Percentiles rank a stretch among this genome's conserved stretches.
phyloP scores from a whole-genome alignment of 345 rosid species.

The Hibiscus trionum region DNA sequence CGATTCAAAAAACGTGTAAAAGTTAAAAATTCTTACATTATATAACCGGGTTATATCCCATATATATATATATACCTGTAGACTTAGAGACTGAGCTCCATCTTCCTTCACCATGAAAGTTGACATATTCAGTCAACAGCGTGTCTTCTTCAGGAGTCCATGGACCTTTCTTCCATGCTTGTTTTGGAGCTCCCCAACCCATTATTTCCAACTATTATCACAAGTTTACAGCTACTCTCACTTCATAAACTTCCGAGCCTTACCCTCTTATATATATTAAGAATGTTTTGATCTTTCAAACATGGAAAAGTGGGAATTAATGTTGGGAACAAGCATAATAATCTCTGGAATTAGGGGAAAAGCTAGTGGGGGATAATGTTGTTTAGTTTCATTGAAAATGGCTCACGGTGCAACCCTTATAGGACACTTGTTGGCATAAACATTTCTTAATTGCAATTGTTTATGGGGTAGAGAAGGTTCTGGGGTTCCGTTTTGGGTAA shows the following conservation, averaged over 20 bases:
- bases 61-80: slow-evolving; percentile 33
- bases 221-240: slow-evolving; percentile 1
- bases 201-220: slow-evolving; percentile 22
- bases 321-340: background rate
- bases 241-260: background rate
- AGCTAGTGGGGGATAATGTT: slow-evolving; percentile 24
- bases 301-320: background rate
- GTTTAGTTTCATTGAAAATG: slow-evolving; percentile 34
- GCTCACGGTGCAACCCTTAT: slow-evolving; percentile 18
- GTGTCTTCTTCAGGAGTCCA: slow-evolving; percentile 85
- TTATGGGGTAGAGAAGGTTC: slow-evolving; percentile 36
- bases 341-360: background rate
- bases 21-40: too few relatives aligned
- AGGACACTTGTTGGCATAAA: slow-evolving; percentile 30
- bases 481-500: slow-evolving; percentile 40
- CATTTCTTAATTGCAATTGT: slow-evolving; percentile 23
- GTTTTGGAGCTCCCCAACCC: slow-evolving; percentile 40
- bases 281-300: background rate
- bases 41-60: too few relatives aligned
- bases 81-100: slow-evolving; percentile 68
- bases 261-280: background rate
- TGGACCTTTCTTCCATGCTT: slow-evolving; percentile 76
- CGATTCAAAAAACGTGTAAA: too few relatives aligned
- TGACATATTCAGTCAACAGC: slow-evolving; percentile 50
- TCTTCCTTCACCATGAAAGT: slow-evolving; percentile 63